phyloP scores from a whole-genome alignment of 495 filamentous ascomycete species.

The Podospora conica region DNA sequence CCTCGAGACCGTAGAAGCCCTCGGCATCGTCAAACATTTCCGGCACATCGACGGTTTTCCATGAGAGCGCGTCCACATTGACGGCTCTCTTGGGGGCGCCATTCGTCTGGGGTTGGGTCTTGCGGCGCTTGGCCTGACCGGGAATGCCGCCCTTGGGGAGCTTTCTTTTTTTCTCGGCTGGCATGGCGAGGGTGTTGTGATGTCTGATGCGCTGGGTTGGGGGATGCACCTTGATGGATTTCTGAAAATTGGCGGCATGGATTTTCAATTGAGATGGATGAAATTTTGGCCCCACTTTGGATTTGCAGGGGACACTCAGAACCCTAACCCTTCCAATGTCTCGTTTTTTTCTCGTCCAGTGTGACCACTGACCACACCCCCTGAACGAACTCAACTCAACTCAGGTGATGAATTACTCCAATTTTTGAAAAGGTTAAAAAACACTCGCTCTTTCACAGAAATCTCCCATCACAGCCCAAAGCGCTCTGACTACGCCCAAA shows the following conservation, averaged over 20 bases:
- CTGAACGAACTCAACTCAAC: background rate
- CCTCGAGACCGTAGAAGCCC: slow-evolving; percentile 90
- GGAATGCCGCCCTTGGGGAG: slow-evolving; percentile 20
- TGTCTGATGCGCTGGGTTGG: background rate
- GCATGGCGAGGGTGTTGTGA: slow-evolving; percentile 20
- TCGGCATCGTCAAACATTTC: slow-evolving; percentile 88
- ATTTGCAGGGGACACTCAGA: background rate
- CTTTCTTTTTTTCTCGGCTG: slow-evolving; percentile 42
- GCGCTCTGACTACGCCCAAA: background rate
- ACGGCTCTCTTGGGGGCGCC: slow-evolving; percentile 29
- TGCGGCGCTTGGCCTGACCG: slow-evolving; percentile 43
- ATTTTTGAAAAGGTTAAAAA: background rate
- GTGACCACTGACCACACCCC: background rate
- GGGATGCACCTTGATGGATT: background rate
- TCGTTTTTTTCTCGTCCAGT: background rate
- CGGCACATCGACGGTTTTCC: slow-evolving; percentile 76
- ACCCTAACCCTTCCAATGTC: slow-evolving; percentile 3
- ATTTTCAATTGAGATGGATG: background rate
- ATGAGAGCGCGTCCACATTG: slow-evolving; percentile 62
- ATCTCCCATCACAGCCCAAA: background rate
- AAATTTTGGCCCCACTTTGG: slow-evolving; percentile 25
- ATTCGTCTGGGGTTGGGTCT: slow-evolving; percentile 26
- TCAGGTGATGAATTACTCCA: background rate
- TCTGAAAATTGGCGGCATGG: slow-evolving; percentile 1
- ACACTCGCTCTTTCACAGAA: too few relatives aligned